A percentile compares a stretch with the other conserved stretches of the same genome.
Evolutionary conservation across 2,329 filamentous ascomycete genomes (phyloP).

Genomic region (Fusarium palustre): DNA sequence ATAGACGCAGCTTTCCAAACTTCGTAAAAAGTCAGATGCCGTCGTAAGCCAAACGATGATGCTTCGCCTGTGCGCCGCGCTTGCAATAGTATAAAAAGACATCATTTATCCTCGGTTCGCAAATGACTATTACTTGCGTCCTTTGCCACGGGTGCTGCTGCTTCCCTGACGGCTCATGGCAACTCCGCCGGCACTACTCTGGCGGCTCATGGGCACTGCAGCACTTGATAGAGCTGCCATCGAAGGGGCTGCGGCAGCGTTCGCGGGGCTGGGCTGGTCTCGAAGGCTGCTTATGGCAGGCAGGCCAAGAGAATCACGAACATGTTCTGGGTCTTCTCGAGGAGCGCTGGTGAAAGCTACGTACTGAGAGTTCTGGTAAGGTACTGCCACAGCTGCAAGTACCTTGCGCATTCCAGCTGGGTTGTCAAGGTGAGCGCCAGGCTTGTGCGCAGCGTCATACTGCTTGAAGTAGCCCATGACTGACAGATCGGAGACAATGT

Average conservation of each 20-base stretch:
- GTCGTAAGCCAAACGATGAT: conserved; percentile 33
- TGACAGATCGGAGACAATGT: conserved; percentile 66
- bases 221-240: conserved; percentile 49
- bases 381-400: conserved; percentile 65
- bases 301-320: conserved; percentile 64
- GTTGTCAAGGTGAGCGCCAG: conserved; percentile 67
- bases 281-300: conserved; percentile 57
- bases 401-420: conserved; percentile 65
- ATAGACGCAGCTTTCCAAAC: conserved; percentile 13
- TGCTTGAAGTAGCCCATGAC: conserved; percentile 70
- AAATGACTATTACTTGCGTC: conserved; percentile 51
- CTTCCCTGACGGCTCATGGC: conserved; percentile 68
- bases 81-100: conserved; percentile 47
- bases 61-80: conserved; percentile 47
- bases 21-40: conserved; percentile 21
- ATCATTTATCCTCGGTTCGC: conserved; percentile 11
- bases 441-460: conserved; percentile 65
- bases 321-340: conserved; percentile 61
- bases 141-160: conserved; percentile 62
- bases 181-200: conserved; percentile 66
- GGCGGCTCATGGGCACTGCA: conserved; percentile 65
- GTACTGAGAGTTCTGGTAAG: conserved; percentile 61
- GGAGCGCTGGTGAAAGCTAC: conserved; percentile 61
- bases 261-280: conserved; percentile 54
- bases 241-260: conserved; percentile 37